Base-by-base conservation (phyloP, 139 green algal species). In the Zygnema circumcarinatum region DNA sequence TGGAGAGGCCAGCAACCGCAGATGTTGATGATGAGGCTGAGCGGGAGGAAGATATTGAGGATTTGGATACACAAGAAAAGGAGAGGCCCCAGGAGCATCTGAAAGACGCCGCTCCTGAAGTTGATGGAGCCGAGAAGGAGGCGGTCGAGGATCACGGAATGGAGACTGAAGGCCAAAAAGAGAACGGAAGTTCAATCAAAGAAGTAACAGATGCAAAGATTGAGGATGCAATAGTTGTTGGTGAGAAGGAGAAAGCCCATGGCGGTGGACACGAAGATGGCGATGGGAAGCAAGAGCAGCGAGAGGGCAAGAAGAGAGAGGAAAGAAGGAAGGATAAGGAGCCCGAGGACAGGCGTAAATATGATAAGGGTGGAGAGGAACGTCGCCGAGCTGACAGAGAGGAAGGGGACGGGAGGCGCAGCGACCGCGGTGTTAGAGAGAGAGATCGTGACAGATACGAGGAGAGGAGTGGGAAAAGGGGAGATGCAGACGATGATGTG, bases 241-340 rank as follows among this genome's bases (percentile, higher is more conserved):
- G 16, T 41, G 39, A 78, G 3, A 78, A 25, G 7, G 16, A 56
- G 16, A 11, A n/a, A 72, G 56, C 56, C 56, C 56, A 62, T 11
- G 69, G 16, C 36, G 39, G 7, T 78, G 69, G 11, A 25, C 69
- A 7, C 69, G 11, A 47, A 78, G 39, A 78, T 3, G 38, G 7
- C 7, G 69, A 41, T 78, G 69, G 16, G 69, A 41, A 78, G 36
- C 7, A 62, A 25, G 16, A 7, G 7, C 7, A 62, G 16, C 47
- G 69, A 7, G 69, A 25, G 7, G 36, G 3, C 7, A 47, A 78
- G 16, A 25, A 25, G 69, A 78, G 16, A 78, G 69, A 56, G 39
- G 69, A 25, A 41, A 78, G 16, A 11, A 47, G 16, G 69, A 78
- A 78, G 16, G 69, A 47, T 16, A 78, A 78, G 69, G 69, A 56